Conservation (phyloP, 2,329 filamentous ascomycete species). For the Arthroderma uncinatum region DNA sequence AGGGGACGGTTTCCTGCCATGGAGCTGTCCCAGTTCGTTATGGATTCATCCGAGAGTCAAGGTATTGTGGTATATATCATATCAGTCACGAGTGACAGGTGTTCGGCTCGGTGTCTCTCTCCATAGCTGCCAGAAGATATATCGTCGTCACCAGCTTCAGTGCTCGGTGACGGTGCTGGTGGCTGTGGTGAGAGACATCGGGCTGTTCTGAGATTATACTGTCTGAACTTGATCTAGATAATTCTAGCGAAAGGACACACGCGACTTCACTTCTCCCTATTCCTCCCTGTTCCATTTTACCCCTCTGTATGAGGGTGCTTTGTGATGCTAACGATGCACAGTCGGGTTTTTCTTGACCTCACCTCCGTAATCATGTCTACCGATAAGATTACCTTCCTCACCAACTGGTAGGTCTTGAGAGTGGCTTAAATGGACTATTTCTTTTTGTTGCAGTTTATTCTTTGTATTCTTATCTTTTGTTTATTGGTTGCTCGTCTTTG, state of each 20-base stretch:
- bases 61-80: slow-evolving; percentile 32
- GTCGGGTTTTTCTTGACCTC: slow-evolving; percentile 16
- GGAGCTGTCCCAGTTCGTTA: slow-evolving; percentile 13
- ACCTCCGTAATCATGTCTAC: slow-evolving; percentile 53
- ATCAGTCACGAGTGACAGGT: slow-evolving; percentile 36
- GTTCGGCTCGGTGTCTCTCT: slow-evolving; percentile 22
- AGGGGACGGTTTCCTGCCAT: background rate
- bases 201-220: slow-evolving; percentile 62
- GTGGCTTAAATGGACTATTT: slow-evolving; percentile 10
- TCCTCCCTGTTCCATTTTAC: slow-evolving; percentile 26
- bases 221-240: slow-evolving; percentile 77
- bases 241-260: slow-evolving; percentile 83
- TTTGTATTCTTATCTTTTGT: slow-evolving; percentile 1
- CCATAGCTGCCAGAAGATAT: slow-evolving; percentile 10
- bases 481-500: background rate
- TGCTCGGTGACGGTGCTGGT: slow-evolving; percentile 24
- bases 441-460: background rate
- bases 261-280: slow-evolving; percentile 41
- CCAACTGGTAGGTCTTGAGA: slow-evolving; percentile 59
- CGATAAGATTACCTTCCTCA: slow-evolving; percentile 75
- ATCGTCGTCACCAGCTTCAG: slow-evolving; percentile 3
- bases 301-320: slow-evolving; percentile 12
- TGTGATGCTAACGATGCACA: slow-evolving; percentile 24
- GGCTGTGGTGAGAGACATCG: slow-evolving; percentile 5
- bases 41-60: slow-evolving; percentile 29